These are phyloP conservation scores for Austropuccinia psidii DNA, from an alignment of 1,284 basidiomycete genomes.

Conservation along the genomic window DNA sequence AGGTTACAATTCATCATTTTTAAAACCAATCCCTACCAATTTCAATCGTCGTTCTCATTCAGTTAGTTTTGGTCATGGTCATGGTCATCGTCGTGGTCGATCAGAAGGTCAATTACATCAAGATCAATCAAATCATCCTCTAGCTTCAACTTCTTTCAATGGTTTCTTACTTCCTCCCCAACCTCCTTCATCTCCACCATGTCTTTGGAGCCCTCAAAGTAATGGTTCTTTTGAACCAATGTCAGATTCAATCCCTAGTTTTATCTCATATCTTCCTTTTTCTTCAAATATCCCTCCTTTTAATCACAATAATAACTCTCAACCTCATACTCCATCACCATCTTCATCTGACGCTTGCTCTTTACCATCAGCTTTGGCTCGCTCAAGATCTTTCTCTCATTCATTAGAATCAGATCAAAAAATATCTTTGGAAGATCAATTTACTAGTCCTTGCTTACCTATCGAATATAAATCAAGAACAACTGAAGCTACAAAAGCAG, in stretches of 20 bases:
- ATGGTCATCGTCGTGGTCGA: not conserved
- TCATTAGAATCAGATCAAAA: slow-evolving; percentile 17
- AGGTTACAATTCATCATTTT: not conserved
- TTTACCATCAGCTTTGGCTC: not conserved
- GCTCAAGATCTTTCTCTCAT: slow-evolving; percentile 4
- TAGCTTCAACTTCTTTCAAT: not conserved
- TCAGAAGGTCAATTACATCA: not conserved
- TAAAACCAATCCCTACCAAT: not conserved
- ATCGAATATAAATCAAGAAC: not conserved
- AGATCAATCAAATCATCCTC: not conserved
- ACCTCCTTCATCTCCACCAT: not conserved
- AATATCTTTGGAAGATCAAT: not conserved
- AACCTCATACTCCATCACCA: not conserved
- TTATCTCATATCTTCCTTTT: too few species aligned
- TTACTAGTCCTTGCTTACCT: not conserved
- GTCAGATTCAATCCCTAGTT: too few species aligned
- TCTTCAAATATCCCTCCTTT: not conserved
- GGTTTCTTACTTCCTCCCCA: not conserved
- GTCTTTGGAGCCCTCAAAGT: too few species aligned
- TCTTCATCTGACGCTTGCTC: not conserved
- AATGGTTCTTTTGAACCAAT: too few species aligned
- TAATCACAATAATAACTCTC: not conserved
- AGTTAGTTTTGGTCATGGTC: slow-evolving; percentile 3
- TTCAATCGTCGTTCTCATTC: slow-evolving; percentile 5
- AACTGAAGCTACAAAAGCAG: slow-evolving; percentile 22